These are phyloP conservation scores for Berberis vulgaris DNA, from an alignment of 164 flowering plant species.

Conservation along the genomic window DNA sequence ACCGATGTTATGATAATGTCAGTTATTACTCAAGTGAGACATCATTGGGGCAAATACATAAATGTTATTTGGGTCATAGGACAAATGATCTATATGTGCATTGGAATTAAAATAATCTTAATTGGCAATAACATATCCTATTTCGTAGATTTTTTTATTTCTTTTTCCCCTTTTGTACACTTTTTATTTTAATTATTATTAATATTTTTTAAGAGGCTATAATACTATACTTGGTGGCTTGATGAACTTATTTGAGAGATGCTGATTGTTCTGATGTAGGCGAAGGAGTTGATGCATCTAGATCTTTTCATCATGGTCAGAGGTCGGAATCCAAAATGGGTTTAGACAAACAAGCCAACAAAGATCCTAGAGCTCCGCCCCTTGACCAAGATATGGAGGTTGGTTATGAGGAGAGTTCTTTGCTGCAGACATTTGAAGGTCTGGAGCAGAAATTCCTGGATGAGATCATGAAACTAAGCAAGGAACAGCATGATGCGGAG, in stretches of 20 bases:
- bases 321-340: constrained; percentile 31
- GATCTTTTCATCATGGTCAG: constrained; percentile 39
- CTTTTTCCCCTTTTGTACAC: no score
- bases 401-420: constrained; percentile 39
- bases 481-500: constrained; percentile 62
- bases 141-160: no score
- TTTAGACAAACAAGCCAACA: constrained; percentile 32
- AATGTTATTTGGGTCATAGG: no score
- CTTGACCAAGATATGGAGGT: constrained; percentile 47
- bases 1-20: no score
- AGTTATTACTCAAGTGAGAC: no score
- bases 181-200: background rate
- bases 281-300: constrained; percentile 35
- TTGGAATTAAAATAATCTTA: no score
- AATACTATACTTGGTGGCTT: background rate
- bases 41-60: no score
- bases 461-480: constrained; percentile 44
- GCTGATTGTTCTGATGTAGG: constrained; percentile 24
- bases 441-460: constrained; percentile 51
- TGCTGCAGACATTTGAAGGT: constrained; percentile 40
- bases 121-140: no score
- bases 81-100: no score
- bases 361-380: constrained; percentile 29
- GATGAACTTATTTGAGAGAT: background rate
- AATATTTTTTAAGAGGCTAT: background rate